Conservation (phyloP, 805 yeast genomes). For the Scheffersomyces spartinae region DNA sequence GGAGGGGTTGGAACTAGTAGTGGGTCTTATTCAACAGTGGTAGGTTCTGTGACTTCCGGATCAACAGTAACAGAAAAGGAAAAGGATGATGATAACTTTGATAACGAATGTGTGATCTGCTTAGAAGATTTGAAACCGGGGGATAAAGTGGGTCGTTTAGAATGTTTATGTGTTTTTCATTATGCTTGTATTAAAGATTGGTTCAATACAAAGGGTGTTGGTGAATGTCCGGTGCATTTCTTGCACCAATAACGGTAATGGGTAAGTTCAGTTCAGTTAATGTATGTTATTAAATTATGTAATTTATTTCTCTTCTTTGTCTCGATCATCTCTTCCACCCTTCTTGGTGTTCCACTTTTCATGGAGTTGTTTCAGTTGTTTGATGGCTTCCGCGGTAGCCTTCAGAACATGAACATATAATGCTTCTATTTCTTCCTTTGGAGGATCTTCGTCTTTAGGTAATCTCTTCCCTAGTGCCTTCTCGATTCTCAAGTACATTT, state of each 20-base stretch:
- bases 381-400: slow-evolving; percentile 84
- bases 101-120: slow-evolving; percentile 86
- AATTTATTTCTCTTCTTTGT: slow-evolving; percentile 20
- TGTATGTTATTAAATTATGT: too few species aligned
- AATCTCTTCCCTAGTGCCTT: slow-evolving; percentile 73
- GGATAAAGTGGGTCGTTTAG: slow-evolving; percentile 82
- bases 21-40: too few species aligned
- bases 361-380: slow-evolving; percentile 61
- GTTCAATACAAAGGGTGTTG: slow-evolving; percentile 78
- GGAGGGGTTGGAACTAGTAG: too few species aligned
- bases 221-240: slow-evolving; percentile 78
- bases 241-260: slow-evolving; percentile 15
- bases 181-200: slow-evolving; percentile 83
- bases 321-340: slow-evolving; percentile 23
- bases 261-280: too few species aligned
- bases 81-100: slow-evolving; percentile 23
- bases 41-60: too few species aligned
- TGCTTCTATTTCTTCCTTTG: slow-evolving; percentile 64
- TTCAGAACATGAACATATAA: slow-evolving; percentile 82
- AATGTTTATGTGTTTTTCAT: slow-evolving; percentile 91
- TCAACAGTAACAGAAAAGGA: too few species aligned
- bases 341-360: slow-evolving; percentile 12
- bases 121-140: slow-evolving; percentile 81
- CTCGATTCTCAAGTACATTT: slow-evolving; percentile 79
- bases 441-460: slow-evolving; percentile 68